These are phyloP conservation scores for Dactylella cylindrospora DNA, from an alignment of 2,329 filamentous ascomycete genomes.

Conservation along the genomic window DNA sequence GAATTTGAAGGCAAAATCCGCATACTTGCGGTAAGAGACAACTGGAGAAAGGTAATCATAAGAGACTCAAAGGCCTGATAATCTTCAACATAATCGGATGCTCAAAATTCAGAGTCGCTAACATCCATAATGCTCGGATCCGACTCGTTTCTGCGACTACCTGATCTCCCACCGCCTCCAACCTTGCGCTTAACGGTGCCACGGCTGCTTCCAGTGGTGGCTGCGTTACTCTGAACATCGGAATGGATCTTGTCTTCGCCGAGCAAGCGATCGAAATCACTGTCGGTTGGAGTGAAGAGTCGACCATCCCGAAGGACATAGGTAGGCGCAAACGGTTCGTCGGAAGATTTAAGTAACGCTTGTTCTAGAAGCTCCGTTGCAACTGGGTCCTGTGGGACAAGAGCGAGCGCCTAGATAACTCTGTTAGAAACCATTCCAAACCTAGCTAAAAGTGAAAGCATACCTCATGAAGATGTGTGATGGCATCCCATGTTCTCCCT, in stretches of 20 bases:
- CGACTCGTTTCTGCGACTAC: conserved; percentile 14
- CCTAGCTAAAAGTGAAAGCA: neutral
- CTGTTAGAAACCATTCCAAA: conserved; percentile 8
- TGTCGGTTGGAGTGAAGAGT: conserved; percentile 7
- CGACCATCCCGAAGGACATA: conserved; percentile 10
- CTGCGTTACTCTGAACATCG: neutral
- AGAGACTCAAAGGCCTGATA: neutral
- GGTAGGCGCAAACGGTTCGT: conserved; percentile 56
- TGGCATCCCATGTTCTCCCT: conserved; percentile 72
- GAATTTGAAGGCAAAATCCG: too few species aligned
- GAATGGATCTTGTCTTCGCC: conserved; percentile 32
- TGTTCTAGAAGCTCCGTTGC: conserved; percentile 75
- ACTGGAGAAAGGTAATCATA: neutral
- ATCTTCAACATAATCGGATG: too few species aligned
- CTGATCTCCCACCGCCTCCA: conserved; percentile 7
- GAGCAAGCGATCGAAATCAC: conserved; percentile 22
- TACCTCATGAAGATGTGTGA: conserved; percentile 75
- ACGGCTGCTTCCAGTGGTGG: conserved; percentile 1
- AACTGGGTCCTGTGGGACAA: conserved; percentile 76
- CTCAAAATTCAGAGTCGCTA: conserved; percentile 37
- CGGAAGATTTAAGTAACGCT: conserved; percentile 57
- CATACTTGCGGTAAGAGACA: too few species aligned
- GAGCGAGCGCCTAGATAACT: conserved; percentile 62
- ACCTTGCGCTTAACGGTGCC: conserved; percentile 17
- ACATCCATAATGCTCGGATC: conserved; percentile 39